Conservation (phyloP, 2,329 filamentous ascomycete genomes). For the Cladophialophora chaetospira region DNA sequence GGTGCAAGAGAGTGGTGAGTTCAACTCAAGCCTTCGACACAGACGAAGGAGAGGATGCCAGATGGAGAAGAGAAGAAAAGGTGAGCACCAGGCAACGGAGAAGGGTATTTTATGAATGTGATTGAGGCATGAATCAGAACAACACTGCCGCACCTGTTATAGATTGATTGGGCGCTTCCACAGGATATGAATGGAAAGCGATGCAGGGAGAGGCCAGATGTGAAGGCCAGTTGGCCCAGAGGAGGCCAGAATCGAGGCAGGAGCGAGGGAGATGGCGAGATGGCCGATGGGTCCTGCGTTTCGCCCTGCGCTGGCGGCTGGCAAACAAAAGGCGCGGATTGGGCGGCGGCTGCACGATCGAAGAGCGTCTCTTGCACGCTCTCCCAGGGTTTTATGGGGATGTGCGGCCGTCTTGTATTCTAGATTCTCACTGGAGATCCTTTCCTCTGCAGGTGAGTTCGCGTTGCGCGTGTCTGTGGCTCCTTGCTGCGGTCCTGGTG, state of each 20-base stretch:
- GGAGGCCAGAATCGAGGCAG: slow-evolving; percentile 10
- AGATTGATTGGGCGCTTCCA: slow-evolving; percentile 18
- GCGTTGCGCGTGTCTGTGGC: slow-evolving; percentile 1
- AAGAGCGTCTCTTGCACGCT: background rate
- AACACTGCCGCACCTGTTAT: slow-evolving; percentile 12
- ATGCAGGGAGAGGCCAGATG: slow-evolving; percentile 19
- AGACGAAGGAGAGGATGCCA: slow-evolving; percentile 18
- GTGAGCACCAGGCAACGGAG: slow-evolving; percentile 5
- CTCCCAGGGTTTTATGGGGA: slow-evolving; percentile 1
- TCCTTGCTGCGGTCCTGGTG: slow-evolving; percentile 11
- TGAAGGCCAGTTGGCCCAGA: slow-evolving; percentile 18
- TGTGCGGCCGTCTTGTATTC: slow-evolving; percentile 4
- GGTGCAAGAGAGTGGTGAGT: slow-evolving; percentile 11
- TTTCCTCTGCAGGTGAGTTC: background rate
- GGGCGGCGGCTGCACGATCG: slow-evolving; percentile 18
- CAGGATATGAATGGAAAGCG: slow-evolving; percentile 15
- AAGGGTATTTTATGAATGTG: slow-evolving; percentile 17
- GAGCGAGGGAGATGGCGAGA: slow-evolving; percentile 8
- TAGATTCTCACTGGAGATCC: background rate
- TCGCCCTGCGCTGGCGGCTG: slow-evolving; percentile 27
- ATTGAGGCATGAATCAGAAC: slow-evolving; percentile 3
- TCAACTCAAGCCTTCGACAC: slow-evolving; percentile 22
- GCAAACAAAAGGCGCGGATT: slow-evolving; percentile 20
- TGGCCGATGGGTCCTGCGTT: slow-evolving; percentile 18
- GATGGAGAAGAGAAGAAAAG: slow-evolving; percentile 8